Base-by-base conservation (phyloP, 1,284 basidiomycete genomes). In the Chalciporus sp. region DNA sequence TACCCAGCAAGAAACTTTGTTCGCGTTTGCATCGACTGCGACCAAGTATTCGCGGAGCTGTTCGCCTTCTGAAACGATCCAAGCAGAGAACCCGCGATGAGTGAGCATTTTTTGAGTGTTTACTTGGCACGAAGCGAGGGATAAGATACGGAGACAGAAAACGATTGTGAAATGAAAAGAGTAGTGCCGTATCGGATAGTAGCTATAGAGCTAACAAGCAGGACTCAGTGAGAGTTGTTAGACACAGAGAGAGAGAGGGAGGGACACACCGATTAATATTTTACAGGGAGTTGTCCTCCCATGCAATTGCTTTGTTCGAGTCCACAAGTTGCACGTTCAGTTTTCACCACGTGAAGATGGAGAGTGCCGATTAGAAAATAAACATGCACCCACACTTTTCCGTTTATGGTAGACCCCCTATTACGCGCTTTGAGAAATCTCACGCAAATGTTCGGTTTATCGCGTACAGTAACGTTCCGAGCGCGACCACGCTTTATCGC, bases 1-100 rank as follows among this genome's bases (percentile, higher is more conserved):
- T 58, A 88, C 81, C 84, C 83, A 88, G 61, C 86, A 88, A 0
- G 80, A 80, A 4, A 84, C 76, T 19, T 71, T 74, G 57, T 80
- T 68, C 6, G 63, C 62, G 6, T 70, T 63, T 3, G 60, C 57
- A 55, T 85, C 80, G 28, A 80, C 64, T 3, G 76, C 72, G 10
- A 76, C 70, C 16, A 83, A 68, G 65, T 83, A 82, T 65, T 86
- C 84, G 7, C 71, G 75, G 9, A 87, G 60, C 17, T 69, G 62
- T 48, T 72, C 59, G 4, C 76, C 79, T 35, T 82, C 76, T 40
- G 74, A 78, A 31, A 74, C 71, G 49, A 89, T 82, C 81, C 85
- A 89, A 19, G 86, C 85, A 19, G 81, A 83, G 68, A 86, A 88
- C 8, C 77, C 80, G 17, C 77, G 76, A 67, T 81, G 77, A 1